A percentile compares a stretch with the other conserved stretches of the same genome.
Evolutionary conservation across 2,329 filamentous ascomycete species (phyloP).

Genomic region (Colletotrichum abscissum): DNA sequence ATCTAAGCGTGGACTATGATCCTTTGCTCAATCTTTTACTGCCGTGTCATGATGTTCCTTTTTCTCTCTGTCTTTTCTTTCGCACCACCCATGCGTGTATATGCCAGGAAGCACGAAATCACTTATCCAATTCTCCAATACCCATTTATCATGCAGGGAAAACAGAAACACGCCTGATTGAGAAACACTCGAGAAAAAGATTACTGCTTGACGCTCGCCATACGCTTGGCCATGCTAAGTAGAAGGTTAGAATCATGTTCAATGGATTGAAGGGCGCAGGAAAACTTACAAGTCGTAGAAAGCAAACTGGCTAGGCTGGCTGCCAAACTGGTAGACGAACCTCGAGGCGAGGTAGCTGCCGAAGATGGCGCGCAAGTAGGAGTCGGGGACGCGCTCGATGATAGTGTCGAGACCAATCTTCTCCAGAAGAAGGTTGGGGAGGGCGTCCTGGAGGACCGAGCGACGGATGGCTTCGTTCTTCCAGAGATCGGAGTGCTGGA

Average conservation of each 20-base stretch:
- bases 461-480: conserved; percentile 81
- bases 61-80: conserved; percentile 2
- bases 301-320: conserved; percentile 92
- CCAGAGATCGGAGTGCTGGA: conserved; percentile 95
- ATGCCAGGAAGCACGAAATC: neutral
- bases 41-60: conserved; percentile 5
- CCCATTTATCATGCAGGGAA: conserved; percentile 11
- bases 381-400: conserved; percentile 86
- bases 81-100: conserved; percentile 25
- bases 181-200: neutral
- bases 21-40: conserved; percentile 10
- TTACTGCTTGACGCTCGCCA: conserved; percentile 56
- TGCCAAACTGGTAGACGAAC: conserved; percentile 96
- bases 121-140: neutral
- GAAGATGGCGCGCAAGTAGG: conserved; percentile 94
- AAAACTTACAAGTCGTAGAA: conserved; percentile 95
- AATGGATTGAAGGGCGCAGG: neutral
- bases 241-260: neutral
- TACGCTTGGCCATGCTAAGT: conserved; percentile 72
- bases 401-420: conserved; percentile 94
- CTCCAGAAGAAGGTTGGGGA: conserved; percentile 84
- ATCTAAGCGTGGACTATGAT: neutral
- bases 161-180: neutral
- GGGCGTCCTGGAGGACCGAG: conserved; percentile 83
- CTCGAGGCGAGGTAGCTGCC: conserved; percentile 94